These are phyloP conservation scores for Toxicodendron radicans DNA, from an alignment of 345 rosid species.

Conservation along the genomic window DNA sequence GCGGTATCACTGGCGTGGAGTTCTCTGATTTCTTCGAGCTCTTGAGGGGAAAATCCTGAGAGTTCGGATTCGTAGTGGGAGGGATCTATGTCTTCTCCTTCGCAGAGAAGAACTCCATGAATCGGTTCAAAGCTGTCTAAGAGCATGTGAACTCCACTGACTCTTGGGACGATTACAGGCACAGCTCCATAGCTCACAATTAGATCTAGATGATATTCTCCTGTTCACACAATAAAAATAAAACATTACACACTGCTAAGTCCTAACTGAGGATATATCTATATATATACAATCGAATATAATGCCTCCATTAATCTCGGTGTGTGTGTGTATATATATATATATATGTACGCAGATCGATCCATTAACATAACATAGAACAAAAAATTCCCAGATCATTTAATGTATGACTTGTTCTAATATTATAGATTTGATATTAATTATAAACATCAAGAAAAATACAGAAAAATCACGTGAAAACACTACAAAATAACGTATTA, in stretches of 20 bases:
- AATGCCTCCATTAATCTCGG: too few relatives aligned
- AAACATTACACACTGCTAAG: too few relatives aligned
- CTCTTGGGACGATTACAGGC: conserved; percentile 68
- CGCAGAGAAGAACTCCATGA: conserved; percentile 72
- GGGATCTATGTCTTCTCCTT: conserved; percentile 75
- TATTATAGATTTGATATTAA: too few relatives aligned
- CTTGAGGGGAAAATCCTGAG: conserved; percentile 44
- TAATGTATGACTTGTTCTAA: too few relatives aligned
- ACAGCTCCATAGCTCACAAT: conserved; percentile 58
- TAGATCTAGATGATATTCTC: conserved; percentile 73
- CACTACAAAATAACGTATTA: too few relatives aligned
- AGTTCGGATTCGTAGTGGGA: conserved; percentile 50
- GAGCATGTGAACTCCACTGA: conserved; percentile 50
- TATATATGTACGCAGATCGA: too few relatives aligned
- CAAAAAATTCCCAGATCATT: too few relatives aligned
- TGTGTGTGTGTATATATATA: too few relatives aligned
- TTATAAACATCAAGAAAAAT: not conserved
- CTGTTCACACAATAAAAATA: conserved; percentile 24
- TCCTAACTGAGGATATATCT: too few relatives aligned
- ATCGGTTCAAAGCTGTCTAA: conserved; percentile 62
- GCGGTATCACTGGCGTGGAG: conserved; percentile 49
- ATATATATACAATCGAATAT: too few relatives aligned
- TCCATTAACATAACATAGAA: too few relatives aligned
- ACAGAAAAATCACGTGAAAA: not conserved
- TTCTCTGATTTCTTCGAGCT: conserved; percentile 49